Conservation (phyloP, 2,329 filamentous ascomycete species). For the Harringtonia lauricola region DNA sequence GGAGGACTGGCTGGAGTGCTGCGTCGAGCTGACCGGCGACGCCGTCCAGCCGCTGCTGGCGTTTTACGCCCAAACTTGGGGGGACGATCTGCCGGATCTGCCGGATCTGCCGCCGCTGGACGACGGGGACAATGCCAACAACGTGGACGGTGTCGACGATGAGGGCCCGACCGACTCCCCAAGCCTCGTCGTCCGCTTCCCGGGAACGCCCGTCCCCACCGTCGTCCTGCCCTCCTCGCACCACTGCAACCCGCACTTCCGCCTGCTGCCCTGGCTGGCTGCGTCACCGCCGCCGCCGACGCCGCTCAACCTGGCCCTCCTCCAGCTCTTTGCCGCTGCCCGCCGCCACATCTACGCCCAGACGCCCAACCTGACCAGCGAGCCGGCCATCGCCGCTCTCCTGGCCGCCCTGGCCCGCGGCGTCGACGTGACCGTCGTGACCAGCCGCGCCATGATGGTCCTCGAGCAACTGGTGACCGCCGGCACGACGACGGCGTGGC, state of each 20-base stretch:
- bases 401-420: constrained; percentile 51
- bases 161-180: constrained; percentile 7
- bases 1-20: constrained; percentile 81
- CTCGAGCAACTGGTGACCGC: constrained; percentile 74
- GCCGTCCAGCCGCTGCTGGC: constrained; percentile 49
- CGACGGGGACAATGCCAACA: background rate
- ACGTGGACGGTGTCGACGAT: background rate
- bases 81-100: constrained; percentile 15
- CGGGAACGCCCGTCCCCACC: constrained; percentile 21
- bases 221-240: constrained; percentile 66
- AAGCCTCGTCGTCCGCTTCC: constrained; percentile 9
- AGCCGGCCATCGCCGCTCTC: constrained; percentile 50
- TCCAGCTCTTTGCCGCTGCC: constrained; percentile 49
- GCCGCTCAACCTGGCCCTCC: constrained; percentile 55
- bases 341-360: constrained; percentile 53
- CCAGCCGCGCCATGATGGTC: constrained; percentile 60
- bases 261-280: constrained; percentile 42
- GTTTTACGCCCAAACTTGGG: constrained; percentile 66
- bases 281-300: constrained; percentile 35
- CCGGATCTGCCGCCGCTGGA: background rate
- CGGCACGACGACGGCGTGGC: constrained; percentile 59
- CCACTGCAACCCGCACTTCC: constrained; percentile 55
- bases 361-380: constrained; percentile 67
- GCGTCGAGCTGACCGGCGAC: constrained; percentile 52
- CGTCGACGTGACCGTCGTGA: constrained; percentile 57